These are phyloP conservation scores for Pyrenophora teres DNA, from an alignment of 2,329 filamentous ascomycete genomes.

Conservation along the genomic window DNA sequence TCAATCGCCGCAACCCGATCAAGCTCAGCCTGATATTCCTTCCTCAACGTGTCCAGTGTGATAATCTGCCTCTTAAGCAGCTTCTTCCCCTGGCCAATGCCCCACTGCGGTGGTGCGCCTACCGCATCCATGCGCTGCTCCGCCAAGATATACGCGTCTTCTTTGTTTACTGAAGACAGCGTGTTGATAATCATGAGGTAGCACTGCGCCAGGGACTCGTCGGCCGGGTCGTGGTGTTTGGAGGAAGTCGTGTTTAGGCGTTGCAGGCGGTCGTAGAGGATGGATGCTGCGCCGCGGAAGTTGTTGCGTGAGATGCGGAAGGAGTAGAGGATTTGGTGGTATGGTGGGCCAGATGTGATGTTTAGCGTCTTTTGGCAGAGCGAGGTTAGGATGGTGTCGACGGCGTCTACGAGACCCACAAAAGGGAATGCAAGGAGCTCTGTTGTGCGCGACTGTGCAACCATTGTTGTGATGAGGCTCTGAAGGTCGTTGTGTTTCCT, in stretches of 20 bases:
- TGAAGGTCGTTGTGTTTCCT: constrained; percentile 71
- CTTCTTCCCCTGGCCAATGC: constrained; percentile 44
- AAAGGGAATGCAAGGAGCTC: constrained; percentile 75
- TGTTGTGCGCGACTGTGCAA: constrained; percentile 40
- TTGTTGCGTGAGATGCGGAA: constrained; percentile 85
- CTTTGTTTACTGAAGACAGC: constrained; percentile 79
- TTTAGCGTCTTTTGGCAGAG: constrained; percentile 73
- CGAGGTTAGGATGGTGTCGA: constrained; percentile 77
- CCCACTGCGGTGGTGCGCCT: constrained; percentile 32
- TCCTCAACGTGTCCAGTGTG: constrained; percentile 82
- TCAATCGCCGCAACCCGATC: constrained; percentile 87
- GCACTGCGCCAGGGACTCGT: constrained; percentile 67
- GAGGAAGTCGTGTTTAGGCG: constrained; percentile 52
- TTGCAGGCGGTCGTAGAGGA: constrained; percentile 61
- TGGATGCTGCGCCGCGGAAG: constrained; percentile 75
- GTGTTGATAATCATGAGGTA: constrained; percentile 94
- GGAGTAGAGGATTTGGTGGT: constrained; percentile 87
- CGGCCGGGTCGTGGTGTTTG: constrained; percentile 51
- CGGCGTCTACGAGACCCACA: constrained; percentile 73
- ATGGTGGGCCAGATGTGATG: constrained; percentile 66
- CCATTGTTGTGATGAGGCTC: constrained; percentile 60
- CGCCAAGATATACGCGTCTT: constrained; percentile 80
- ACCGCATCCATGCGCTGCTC: constrained; percentile 53
- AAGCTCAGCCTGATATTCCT: constrained; percentile 86
- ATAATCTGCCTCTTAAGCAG: constrained; percentile 72